Conservation (phyloP, 208 protist species). For the Trypanosoma brucei region DNA sequence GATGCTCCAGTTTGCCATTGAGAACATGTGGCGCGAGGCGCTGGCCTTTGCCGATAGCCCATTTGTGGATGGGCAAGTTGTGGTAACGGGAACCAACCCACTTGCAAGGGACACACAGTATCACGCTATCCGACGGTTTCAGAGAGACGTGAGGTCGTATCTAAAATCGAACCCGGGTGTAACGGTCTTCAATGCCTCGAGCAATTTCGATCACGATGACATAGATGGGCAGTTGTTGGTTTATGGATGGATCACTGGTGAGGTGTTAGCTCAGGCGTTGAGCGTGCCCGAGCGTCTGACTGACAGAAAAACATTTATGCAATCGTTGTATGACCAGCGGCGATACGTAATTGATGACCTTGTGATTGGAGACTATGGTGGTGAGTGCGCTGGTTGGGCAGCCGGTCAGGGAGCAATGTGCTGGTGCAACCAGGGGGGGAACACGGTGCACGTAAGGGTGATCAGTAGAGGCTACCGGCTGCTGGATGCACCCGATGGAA, state of each 20-base stretch:
- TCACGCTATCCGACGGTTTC: not conserved
- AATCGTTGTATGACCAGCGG: slow-evolving; percentile 21
- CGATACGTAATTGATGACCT: slow-evolving; percentile 21
- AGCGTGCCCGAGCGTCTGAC: slow-evolving; percentile 7
- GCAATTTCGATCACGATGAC: slow-evolving; percentile 16
- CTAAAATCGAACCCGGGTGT: not conserved
- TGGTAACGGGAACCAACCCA: not conserved
- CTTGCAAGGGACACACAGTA: not conserved
- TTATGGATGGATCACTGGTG: slow-evolving; percentile 36
- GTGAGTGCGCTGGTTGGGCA: not conserved
- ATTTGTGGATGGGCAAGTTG: not conserved
- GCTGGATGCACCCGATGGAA: not conserved
- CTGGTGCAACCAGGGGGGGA: slow-evolving; percentile 18
- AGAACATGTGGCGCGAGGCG: not conserved
- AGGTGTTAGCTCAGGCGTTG: slow-evolving; percentile 22
- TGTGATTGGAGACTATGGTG: slow-evolving; percentile 25
- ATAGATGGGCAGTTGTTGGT: slow-evolving; percentile 28
- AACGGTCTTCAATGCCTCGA: not conserved
- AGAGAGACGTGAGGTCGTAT: not conserved
- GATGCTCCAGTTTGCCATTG: not conserved
- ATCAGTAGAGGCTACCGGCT: not conserved
- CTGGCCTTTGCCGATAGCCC: not conserved
- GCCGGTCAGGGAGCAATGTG: slow-evolving; percentile 4
- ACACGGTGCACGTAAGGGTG: slow-evolving; percentile 9
- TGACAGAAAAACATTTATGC: slow-evolving; percentile 4